A percentile compares a stretch with the other conserved stretches of the same genome.
phyloP scores from a whole-genome alignment of 352 stramenopile genomes.

The Lagenidium giganteum region DNA sequence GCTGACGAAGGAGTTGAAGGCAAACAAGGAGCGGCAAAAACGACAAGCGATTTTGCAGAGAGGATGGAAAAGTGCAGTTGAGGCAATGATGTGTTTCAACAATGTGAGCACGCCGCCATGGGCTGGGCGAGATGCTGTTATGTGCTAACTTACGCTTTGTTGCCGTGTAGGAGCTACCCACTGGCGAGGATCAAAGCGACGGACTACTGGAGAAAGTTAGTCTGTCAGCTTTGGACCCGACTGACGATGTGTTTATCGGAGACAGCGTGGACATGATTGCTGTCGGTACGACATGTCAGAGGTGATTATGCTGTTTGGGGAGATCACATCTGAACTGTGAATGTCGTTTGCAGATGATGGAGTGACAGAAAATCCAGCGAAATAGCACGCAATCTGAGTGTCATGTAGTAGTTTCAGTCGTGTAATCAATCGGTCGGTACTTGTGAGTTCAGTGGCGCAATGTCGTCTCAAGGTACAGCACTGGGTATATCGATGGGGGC shows the following conservation, averaged over 20 bases:
- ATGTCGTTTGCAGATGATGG: too few relatives aligned
- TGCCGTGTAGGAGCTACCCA: slow-evolving; percentile 8
- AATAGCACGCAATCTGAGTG: too few relatives aligned
- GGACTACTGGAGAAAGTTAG: slow-evolving; percentile 19
- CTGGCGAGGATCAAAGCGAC: slow-evolving; percentile 16
- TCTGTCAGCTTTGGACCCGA: slow-evolving; percentile 15
- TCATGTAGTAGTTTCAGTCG: too few relatives aligned
- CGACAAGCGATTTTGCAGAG: slow-evolving; percentile 87
- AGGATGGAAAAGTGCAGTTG: slow-evolving; percentile 82
- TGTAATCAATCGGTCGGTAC: too few relatives aligned
- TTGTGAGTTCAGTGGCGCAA: too few relatives aligned
- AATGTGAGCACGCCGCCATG: slow-evolving; percentile 35
- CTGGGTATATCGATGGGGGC: too few relatives aligned
- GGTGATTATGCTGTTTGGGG: too few relatives aligned
- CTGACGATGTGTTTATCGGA: slow-evolving; percentile 22
- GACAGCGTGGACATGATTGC: too few relatives aligned
- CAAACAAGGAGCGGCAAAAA: slow-evolving; percentile 85
- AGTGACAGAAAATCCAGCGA: too few relatives aligned
- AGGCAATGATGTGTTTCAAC: slow-evolving; percentile 75
- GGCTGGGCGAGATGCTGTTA: background rate
- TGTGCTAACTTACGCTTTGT: background rate
- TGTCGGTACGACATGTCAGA: too few relatives aligned
- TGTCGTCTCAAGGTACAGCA: too few relatives aligned
- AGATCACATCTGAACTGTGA: too few relatives aligned
- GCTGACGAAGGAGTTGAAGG: slow-evolving; percentile 85